These are phyloP conservation scores for Helminthosporium solani DNA, from an alignment of 2,329 filamentous ascomycete genomes.

Conservation along the genomic window DNA sequence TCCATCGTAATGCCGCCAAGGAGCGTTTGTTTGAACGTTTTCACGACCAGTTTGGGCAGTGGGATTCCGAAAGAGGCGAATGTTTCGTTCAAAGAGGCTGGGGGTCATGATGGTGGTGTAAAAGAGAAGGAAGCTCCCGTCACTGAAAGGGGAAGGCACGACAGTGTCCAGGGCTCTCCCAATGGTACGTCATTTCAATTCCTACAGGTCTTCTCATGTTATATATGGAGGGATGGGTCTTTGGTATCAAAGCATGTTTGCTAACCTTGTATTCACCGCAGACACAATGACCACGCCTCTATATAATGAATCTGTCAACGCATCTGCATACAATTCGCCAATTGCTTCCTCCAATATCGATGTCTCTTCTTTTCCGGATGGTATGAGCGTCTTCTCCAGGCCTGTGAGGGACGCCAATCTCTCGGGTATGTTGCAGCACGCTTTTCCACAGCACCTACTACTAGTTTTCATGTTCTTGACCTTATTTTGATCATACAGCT, in stretches of 20 bases:
- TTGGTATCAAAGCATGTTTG: background rate
- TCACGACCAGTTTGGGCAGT: slow-evolving; percentile 35
- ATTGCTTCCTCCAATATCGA: slow-evolving; percentile 4
- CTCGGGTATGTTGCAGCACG: background rate
- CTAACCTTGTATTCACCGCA: background rate
- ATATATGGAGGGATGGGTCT: background rate
- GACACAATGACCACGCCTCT: slow-evolving; percentile 3
- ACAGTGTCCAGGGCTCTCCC: slow-evolving; percentile 28
- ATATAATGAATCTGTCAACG: background rate
- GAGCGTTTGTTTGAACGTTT: slow-evolving; percentile 41
- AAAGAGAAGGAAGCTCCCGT: slow-evolving; percentile 13
- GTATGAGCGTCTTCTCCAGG: background rate
- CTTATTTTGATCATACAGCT: background rate
- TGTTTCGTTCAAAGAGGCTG: slow-evolving; percentile 21
- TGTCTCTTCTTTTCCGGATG: background rate
- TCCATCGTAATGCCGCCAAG: slow-evolving; percentile 35
- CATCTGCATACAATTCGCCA: slow-evolving; percentile 1
- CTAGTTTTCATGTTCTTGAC: background rate
- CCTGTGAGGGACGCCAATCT: background rate
- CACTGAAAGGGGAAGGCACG: slow-evolving; percentile 24
- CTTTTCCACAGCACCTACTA: background rate
- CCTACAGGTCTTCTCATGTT: background rate
- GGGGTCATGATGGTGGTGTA: background rate
- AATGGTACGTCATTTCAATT: slow-evolving; percentile 16
- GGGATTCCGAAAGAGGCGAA: slow-evolving; percentile 21